These are phyloP conservation scores for Boletus pseudo-olivaceus DNA, from an alignment of 768 basidiomycete species.

Conservation along the genomic window DNA sequence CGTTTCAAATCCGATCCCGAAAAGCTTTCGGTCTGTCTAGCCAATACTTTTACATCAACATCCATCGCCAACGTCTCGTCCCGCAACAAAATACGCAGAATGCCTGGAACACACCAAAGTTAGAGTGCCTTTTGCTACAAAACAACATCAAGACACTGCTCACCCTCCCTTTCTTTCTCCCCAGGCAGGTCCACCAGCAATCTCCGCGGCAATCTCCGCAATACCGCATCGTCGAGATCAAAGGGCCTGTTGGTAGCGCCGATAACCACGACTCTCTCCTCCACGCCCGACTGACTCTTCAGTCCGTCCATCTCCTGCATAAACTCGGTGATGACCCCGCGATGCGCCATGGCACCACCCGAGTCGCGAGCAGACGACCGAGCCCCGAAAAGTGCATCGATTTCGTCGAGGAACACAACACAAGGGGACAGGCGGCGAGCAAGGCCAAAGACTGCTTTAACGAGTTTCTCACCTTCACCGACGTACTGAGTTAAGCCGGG, in stretches of 20 bases:
- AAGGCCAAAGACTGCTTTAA: conserved; percentile 83
- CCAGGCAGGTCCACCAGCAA: conserved; percentile 88
- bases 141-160: conserved; percentile 15
- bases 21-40: conserved; percentile 76
- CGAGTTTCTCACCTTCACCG: conserved; percentile 87
- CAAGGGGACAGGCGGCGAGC: conserved; percentile 85
- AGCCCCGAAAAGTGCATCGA: conserved; percentile 89
- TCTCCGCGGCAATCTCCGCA: conserved; percentile 83
- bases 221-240: conserved; percentile 87
- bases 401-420: conserved; percentile 92
- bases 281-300: conserved; percentile 50
- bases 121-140: not conserved
- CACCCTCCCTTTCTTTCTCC: conserved; percentile 80
- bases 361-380: conserved; percentile 73
- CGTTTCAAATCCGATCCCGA: conserved; percentile 96
- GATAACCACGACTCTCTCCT: conserved; percentile 84
- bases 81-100: conserved; percentile 81
- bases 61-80: conserved; percentile 70
- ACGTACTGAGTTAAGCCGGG: conserved; percentile 54
- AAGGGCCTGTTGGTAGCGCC: conserved; percentile 93
- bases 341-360: conserved; percentile 77
- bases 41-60: conserved; percentile 56
- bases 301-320: conserved; percentile 98
- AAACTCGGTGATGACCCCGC: conserved; percentile 87
- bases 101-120: conserved; percentile 48